Evolutionary conservation across 2,329 filamentous ascomycete genomes (phyloP).

Genomic region (Intubia oerlemansii): DNA sequence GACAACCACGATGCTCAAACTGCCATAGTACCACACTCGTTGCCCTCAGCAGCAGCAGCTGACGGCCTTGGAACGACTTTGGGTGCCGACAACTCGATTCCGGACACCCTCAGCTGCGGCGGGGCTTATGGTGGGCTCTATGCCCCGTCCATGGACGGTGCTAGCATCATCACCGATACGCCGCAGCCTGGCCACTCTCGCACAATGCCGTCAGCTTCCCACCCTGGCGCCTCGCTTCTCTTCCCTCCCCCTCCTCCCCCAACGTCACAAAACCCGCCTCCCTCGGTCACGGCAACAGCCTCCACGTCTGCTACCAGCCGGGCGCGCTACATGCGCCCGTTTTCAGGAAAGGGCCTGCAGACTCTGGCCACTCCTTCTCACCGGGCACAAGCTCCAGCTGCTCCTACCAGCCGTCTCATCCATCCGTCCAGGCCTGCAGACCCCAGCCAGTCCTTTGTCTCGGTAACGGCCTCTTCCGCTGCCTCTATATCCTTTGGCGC

Average conservation of each 20-base stretch:
- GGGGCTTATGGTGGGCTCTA: slow-evolving; percentile 11
- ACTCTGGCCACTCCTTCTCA: too few relatives aligned
- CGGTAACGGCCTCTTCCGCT: too few relatives aligned
- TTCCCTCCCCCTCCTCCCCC: too few relatives aligned
- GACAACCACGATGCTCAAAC: too few relatives aligned
- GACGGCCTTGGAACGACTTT: background rate
- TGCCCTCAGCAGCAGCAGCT: background rate
- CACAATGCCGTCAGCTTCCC: slow-evolving; percentile 8
- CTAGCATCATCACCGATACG: slow-evolving; percentile 1
- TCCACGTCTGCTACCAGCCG: too few relatives aligned
- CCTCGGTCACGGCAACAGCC: background rate
- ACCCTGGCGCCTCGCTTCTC: too few relatives aligned
- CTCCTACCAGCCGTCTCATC: background rate
- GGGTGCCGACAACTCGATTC: slow-evolving; percentile 21
- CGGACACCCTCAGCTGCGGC: slow-evolving; percentile 33
- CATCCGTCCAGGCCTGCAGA: too few relatives aligned
- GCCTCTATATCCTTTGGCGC: too few relatives aligned
- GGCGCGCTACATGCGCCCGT: slow-evolving; percentile 31
- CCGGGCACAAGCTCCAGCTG: too few relatives aligned
- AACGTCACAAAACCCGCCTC: background rate
- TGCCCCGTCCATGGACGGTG: slow-evolving; percentile 18
- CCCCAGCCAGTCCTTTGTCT: too few relatives aligned
- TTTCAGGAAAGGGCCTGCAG: slow-evolving; percentile 31
- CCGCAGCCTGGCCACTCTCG: slow-evolving; percentile 18
- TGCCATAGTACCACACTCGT: too few relatives aligned